A percentile compares a stretch with the other conserved stretches of the same genome.
Conservation (phyloP, 352 stramenopile species). For the Phytophthora pluvialis region DNA sequence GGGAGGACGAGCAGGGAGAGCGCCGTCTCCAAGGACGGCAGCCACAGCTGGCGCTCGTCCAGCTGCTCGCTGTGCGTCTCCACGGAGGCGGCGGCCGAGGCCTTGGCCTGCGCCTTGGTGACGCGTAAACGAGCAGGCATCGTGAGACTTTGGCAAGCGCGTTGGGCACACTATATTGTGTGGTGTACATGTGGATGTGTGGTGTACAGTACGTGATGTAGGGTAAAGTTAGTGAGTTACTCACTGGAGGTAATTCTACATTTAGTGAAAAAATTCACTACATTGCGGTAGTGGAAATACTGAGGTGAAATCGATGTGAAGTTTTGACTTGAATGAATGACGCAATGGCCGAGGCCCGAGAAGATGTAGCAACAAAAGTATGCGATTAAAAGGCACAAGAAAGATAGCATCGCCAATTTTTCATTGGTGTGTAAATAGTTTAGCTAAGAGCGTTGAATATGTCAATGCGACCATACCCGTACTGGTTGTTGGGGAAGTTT, state of each 20-base stretch:
- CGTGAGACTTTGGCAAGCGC: not conserved
- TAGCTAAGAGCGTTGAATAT: slow-evolving; percentile 41
- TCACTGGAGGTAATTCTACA: too few relatives aligned
- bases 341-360: too few relatives aligned
- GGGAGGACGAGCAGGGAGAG: slow-evolving; percentile 73
- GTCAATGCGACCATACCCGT: slow-evolving; percentile 58
- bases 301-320: too few relatives aligned
- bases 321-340: too few relatives aligned
- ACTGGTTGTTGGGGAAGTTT: slow-evolving; percentile 68
- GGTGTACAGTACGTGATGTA: too few relatives aligned
- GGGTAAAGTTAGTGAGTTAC: too few relatives aligned
- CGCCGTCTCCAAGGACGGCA: slow-evolving; percentile 61
- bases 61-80: slow-evolving; percentile 24
- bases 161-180: too few relatives aligned
- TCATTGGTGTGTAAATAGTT: not conserved
- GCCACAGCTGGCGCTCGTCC: slow-evolving; percentile 59
- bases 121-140: slow-evolving; percentile 32
- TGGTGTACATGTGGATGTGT: too few relatives aligned
- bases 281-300: too few relatives aligned
- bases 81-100: slow-evolving; percentile 4
- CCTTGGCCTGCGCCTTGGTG: slow-evolving; percentile 28
- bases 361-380: too few relatives aligned
- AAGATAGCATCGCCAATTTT: not conserved
- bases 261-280: not conserved
- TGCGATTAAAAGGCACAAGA: too few relatives aligned